Evolutionary conservation across 768 basidiomycete genomes (phyloP), one percentile per base, ranked within the genome.

Genomic region (Pisolithus microcarpus): DNA sequence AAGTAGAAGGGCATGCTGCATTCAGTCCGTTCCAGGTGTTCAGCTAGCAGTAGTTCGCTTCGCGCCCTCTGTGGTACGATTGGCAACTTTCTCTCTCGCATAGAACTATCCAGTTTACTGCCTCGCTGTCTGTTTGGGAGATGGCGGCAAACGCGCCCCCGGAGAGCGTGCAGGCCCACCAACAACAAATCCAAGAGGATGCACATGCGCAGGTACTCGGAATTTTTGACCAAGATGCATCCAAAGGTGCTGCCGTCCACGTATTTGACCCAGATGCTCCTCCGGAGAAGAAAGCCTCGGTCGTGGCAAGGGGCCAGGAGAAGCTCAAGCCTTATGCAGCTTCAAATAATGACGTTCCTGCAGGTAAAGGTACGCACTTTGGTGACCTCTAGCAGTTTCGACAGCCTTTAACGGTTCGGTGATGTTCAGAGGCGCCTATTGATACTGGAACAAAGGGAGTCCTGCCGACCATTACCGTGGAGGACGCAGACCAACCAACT

Each of bases 201-300:
- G 52, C 66, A 7, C 66, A 72, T 13, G 63, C 71, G 28, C 69
- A 77, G 47, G 63, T 72, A 11, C 70, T 72, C 56, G 70, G 68
- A 53, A 58, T 71, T 48, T 56, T 79, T 57, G 61, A 73, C 47
- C 61, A 70, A 23, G 79, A 82, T 61, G 72, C 70, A 19, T 68
- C 72, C 42, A 75, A 74, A 45, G 74, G 73, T 36, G 71, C 74
- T 52, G 74, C 73, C 4, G 79, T 85, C 31, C 83, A 92, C 69
- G 74, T 81, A 1, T 92, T 96, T 68, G 74, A 85, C 70, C 82
- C 92, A 16, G 76, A 91, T 49, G 78, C 85, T 7, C 63, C 81
- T 0, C 88, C 92, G 1, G 70, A 78, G 24, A 72, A 85, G 62
- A 94, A 94, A 72, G 87, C 76, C 16, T 81, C 83, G 13, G 75